These are phyloP conservation scores for Syzygium grande DNA, from an alignment of 345 rosid species.

Conservation along the genomic window DNA sequence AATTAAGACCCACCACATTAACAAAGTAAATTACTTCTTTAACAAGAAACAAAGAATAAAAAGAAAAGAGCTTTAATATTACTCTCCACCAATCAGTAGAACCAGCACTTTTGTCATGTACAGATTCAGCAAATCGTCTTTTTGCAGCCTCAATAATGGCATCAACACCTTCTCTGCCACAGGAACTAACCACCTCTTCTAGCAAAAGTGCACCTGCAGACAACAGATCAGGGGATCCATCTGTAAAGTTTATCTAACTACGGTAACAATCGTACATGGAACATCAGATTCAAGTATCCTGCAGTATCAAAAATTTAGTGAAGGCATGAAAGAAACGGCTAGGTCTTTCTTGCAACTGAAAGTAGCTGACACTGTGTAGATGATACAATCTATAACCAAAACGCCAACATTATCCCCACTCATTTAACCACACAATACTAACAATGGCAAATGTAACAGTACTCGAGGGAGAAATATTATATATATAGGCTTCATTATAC, in stretches of 20 bases:
- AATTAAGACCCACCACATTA: background rate
- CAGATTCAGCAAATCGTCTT: conserved; percentile 64
- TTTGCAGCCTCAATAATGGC: conserved; percentile 62
- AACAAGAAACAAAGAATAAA: background rate
- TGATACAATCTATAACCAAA: background rate
- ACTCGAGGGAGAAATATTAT: background rate
- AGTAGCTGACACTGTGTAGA: background rate
- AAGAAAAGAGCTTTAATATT: conserved; percentile 9
- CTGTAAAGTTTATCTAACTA: background rate
- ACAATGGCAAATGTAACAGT: background rate
- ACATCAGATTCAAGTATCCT: background rate
- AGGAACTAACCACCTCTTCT: conserved; percentile 71
- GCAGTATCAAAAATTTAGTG: background rate
- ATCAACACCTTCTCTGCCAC: conserved; percentile 65
- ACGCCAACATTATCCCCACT: background rate
- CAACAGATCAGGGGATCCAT: background rate
- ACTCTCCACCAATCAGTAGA: conserved; percentile 88
- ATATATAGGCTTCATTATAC: background rate
- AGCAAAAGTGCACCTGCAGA: conserved; percentile 69
- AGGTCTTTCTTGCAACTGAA: background rate
- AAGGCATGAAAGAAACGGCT: background rate
- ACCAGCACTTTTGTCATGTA: conserved; percentile 62
- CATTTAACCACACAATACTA: background rate
- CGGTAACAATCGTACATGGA: background rate
- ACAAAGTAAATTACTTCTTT: background rate